These are phyloP conservation scores for Sporothrix phasma DNA, from an alignment of 2,329 filamentous ascomycete species.

Conservation along the genomic window DNA sequence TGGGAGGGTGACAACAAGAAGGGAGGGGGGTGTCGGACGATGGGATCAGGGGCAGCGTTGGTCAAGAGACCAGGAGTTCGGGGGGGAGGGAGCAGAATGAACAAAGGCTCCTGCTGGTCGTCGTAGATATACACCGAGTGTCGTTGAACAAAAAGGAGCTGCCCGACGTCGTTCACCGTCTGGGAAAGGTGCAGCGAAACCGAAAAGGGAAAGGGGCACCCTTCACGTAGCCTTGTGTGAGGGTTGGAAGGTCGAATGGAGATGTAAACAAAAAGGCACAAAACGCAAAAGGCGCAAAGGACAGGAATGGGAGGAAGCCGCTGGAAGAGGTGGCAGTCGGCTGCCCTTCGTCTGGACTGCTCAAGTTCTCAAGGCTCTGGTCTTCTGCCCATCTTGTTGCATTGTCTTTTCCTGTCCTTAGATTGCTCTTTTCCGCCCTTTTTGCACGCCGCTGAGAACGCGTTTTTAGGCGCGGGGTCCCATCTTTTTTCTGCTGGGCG, in stretches of 20 bases:
- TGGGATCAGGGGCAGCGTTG: background rate
- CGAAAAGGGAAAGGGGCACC: background rate
- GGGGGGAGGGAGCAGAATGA: background rate
- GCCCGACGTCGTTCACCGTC: background rate
- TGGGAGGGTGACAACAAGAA: too few relatives aligned
- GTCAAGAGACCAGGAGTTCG: background rate
- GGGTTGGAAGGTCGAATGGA: background rate
- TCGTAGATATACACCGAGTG: background rate
- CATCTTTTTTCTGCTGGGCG: conserved; percentile 7
- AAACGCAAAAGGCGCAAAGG: background rate
- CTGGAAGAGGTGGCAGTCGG: background rate
- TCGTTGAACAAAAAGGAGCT: background rate
- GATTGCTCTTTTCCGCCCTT: background rate
- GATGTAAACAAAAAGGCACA: background rate
- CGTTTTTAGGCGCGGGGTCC: conserved; percentile 14
- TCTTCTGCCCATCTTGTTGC: background rate
- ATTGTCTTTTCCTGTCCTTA: background rate
- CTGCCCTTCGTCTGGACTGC: background rate
- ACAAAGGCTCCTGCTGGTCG: background rate
- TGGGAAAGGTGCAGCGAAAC: background rate
- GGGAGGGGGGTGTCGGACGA: background rate
- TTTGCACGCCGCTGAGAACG: background rate
- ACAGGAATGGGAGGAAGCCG: too few relatives aligned
- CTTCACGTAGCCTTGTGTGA: background rate
- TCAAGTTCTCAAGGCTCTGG: background rate